Base-by-base conservation (phyloP, 495 filamentous ascomycete species). In the Staphylotrichum tortipilum region DNA sequence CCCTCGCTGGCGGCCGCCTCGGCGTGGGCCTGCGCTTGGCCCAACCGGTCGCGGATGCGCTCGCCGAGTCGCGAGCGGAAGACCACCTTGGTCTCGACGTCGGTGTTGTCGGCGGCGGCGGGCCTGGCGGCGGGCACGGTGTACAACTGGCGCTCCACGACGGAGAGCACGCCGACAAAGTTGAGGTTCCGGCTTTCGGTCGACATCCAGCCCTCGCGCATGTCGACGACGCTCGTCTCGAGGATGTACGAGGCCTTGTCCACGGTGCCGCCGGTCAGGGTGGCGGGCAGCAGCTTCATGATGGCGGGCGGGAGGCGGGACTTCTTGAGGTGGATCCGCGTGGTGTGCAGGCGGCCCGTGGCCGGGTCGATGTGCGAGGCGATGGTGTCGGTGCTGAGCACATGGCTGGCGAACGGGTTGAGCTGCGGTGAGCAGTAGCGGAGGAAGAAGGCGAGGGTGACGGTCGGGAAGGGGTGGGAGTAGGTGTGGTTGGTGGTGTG, bases 401-500 rank as follows among this genome's bases (percentile, higher is more conserved):
- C 92, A 76, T 99, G 92, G 56, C 78, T 86, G 52, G 86, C 84
- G 69, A 95, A 96, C 10, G 92, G 92, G 66, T 99, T 99, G 14
- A 76, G 65, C 47, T 72, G 67, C 21, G 73, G 72, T 17, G 70
- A 73, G 55, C 92, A 94, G 68, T 99, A 99, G 33, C 92, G 90
- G 44, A 99, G 87, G 76, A 96, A 97, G 78, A 95, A 99, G 70
- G 92, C 92, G 54, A 99, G 84, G 8, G 89, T 90, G 34, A 99
- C 92, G 56, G 75, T 73, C 52, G 89, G 83, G 68, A 92, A 94
- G 57, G 86, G 82, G 68, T 95, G 94, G 67, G 87, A 81, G 73
- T 97, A 97, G 68, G 79, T 83, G 68, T 86, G 92, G 64, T 78
- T 78, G 64, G 82, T 87, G 63, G 90, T 86, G 75, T 92, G 73